Base-by-base conservation (phyloP, 495 filamentous ascomycete species). In the Xylaria nigripes region DNA sequence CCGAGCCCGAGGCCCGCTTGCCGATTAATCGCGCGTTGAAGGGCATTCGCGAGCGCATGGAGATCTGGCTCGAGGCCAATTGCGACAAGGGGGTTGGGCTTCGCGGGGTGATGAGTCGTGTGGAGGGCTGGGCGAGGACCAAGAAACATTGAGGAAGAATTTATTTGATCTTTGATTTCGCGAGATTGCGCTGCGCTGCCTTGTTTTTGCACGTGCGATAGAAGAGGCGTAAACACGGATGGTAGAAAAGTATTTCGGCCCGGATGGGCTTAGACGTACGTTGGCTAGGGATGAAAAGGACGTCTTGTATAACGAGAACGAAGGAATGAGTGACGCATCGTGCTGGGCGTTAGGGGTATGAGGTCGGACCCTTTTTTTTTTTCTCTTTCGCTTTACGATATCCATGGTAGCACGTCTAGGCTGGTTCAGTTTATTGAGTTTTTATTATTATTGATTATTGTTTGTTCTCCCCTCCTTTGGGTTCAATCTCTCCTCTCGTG, bases 41-140 rank as follows among this genome's bases (percentile, higher is more conserved):
- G 55, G 66, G 61, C 18, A 72, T 86, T 2, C 76, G 92, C 49
- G 83, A 85, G 66, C 71, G 67, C 58, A 96, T 98, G 93, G 92
- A 98, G 74, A 60, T 46, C 16, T 95, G 87, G 86, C 73, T 97
- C 50, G 81, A 87, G 69, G 76, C 53, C 12, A 87, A 95, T 67
- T 85, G 82, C 27, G 91, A 95, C 74, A 89, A 84, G 72, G 90
- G 89, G 8, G 66, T 81, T 13, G 86, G 87, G 38, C 72, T 95
- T 62, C 85, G 91, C 66, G 82, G 72, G 7, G 66, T 81, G 48
- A 77, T 95, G 60, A 78, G 74, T 36, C 84, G 87, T 68, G 77
- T 83, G 54, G 87, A 86, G 76, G 79, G 71, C 58, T 71, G 70
- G 69, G 68, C 70, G 8, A 65, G 36, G 61, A 60, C 60, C 42